Base-by-base conservation (phyloP, 1,139 yeast genomes). In the Petasospora rhodanensis region DNA sequence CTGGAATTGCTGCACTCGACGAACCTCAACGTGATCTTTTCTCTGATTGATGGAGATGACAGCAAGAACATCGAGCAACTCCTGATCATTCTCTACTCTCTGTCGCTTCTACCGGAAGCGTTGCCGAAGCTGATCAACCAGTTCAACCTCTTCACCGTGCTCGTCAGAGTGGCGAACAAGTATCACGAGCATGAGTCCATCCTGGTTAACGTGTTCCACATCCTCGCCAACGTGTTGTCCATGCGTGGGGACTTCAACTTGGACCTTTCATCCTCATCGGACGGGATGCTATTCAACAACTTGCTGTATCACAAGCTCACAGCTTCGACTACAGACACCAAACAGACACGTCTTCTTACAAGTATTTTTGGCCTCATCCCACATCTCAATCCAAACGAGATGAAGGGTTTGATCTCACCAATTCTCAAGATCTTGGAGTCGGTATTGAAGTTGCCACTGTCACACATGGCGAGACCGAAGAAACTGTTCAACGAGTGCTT, bases 21-120 rank as follows among this genome's bases (percentile, higher is more conserved):
- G 4, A 29, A 38, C 9, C 32, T 42, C n/a, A 38, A 34, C 10
- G 34, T 29, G 11, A 19, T 47, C 4, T 37, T n/a, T n/a, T n/a
- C n/a, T 47, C 20, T 6, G 21, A 4, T 12, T 37, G 4, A 14
- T 38, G 15, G 34, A 28, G 5, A 31, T 29, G 18, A 17, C 20
- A 25, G 34, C 31, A 28, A 27, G 21, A 4, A 20, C 37, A 2
- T 26, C 48, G 6, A 47, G 9, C 44, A 48, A 30, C 16, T 39
- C 4, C 27, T 49, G 16, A 32, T 55, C 8, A 52, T 61, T 7
- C 26, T 61, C 4, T 56, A 56, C 27, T 58, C 62, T 4, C 46
- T 58, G 35, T 47, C 60, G 2, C 50, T 35, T 7, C 31, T 28
- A 4, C 28, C 40, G 10, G 32, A 48, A 22, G 36, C 48, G 6